phyloP scores from a whole-genome alignment of 2,329 filamentous ascomycete species.

The Domatiomyces catenatus region DNA sequence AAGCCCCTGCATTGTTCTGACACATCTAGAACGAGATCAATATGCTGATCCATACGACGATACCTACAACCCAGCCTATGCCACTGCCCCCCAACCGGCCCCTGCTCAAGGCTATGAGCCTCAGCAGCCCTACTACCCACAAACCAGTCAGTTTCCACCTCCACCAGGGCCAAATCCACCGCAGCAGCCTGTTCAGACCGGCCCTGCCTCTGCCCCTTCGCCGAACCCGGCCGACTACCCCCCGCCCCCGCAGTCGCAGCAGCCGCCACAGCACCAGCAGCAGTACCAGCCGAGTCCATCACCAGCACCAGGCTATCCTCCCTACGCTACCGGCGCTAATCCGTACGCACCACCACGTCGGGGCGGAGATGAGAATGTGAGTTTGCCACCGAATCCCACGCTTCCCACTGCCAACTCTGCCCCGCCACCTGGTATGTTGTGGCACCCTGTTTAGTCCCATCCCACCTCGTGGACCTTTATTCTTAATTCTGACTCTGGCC shows the following conservation, averaged over 20 bases:
- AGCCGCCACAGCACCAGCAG: constrained; percentile 25
- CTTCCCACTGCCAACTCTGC: neutral
- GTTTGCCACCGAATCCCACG: constrained; percentile 25
- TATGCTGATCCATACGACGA: constrained; percentile 27
- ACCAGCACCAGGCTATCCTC: constrained; percentile 6
- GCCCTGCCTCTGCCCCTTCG: constrained; percentile 12
- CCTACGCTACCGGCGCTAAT: constrained; percentile 25
- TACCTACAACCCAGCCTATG: constrained; percentile 26
- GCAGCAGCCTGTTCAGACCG: constrained; percentile 6
- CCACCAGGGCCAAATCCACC: constrained; percentile 20
- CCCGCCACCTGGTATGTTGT: neutral
- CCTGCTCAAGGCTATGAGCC: constrained; percentile 19
- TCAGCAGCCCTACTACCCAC: constrained; percentile 26
- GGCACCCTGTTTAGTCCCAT: neutral
- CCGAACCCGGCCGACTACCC: constrained; percentile 25
- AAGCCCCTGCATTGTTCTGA: constrained; percentile 4
- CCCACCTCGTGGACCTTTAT: neutral
- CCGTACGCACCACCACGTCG: constrained; percentile 27
- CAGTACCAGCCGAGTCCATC: constrained; percentile 19
- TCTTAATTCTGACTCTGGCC: neutral
- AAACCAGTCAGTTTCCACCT: constrained; percentile 28
- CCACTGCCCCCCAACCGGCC: constrained; percentile 22
- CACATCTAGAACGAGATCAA: constrained; percentile 8
- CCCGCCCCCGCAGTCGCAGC: no score
- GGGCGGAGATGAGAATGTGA: constrained; percentile 37